phyloP scores from a whole-genome alignment of 1,139 yeast genomes.

The Yamadazyma trypodendri region DNA sequence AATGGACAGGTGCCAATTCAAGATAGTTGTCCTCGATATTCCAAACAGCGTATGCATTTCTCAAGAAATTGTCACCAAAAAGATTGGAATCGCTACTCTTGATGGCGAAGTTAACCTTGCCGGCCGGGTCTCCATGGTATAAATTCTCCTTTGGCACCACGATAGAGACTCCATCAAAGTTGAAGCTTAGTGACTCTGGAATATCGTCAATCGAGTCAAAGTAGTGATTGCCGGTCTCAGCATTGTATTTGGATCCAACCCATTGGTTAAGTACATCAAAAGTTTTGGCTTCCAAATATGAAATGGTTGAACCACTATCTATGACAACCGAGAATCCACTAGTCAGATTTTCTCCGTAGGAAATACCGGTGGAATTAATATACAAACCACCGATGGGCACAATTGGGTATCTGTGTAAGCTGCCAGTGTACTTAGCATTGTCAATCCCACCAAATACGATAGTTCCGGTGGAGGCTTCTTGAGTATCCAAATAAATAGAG shows the following conservation, averaged over 20 bases:
- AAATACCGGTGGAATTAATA: constrained; percentile 20
- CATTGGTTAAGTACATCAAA: constrained; percentile 17
- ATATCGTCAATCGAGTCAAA: constrained; percentile 7
- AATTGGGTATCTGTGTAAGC: constrained; percentile 14
- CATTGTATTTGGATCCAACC: constrained; percentile 9
- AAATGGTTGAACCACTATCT: constrained; percentile 33
- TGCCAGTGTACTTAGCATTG: constrained; percentile 33
- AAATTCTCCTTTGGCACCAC: constrained; percentile 21
- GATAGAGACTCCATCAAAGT: constrained; percentile 33
- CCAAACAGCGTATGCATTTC: constrained; percentile 73
- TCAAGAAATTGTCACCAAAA: constrained; percentile 73
- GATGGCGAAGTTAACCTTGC: neutral
- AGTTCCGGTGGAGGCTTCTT: constrained; percentile 29
- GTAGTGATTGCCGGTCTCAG: constrained; percentile 5
- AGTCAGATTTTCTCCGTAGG: constrained; percentile 9
- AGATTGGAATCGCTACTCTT: constrained; percentile 10
- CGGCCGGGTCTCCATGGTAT: neutral
- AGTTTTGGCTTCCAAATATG: constrained; percentile 21
- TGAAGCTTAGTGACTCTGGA: constrained; percentile 19
- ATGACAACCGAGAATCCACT: constrained; percentile 19
- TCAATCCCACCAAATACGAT: constrained; percentile 53
- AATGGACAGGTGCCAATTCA: constrained; percentile 65
- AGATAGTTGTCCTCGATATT: constrained; percentile 65
- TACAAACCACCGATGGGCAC: constrained; percentile 14
- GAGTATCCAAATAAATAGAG: constrained; percentile 29